phyloP scores from a whole-genome alignment of 257 asterid species.

The Solanum neorickii region DNA sequence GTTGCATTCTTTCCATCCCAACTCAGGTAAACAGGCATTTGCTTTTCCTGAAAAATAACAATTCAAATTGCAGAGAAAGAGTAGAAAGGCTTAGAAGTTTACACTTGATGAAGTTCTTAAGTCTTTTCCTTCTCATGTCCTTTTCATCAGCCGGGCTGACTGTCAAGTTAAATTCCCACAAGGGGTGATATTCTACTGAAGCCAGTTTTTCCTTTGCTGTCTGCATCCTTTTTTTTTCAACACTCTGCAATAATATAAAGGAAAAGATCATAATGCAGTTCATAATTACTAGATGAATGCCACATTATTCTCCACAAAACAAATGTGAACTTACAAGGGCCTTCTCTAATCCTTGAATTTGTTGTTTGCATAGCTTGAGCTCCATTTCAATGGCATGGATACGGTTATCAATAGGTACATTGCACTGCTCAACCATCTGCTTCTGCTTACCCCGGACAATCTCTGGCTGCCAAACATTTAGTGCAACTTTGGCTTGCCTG shows the following conservation, averaged over 20 bases:
- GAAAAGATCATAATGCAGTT: not conserved
- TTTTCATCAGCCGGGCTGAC: conserved; percentile 4
- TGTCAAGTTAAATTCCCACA: conserved; percentile 25
- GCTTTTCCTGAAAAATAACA: not conserved
- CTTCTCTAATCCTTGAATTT: conserved; percentile 42
- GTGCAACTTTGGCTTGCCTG: conserved; percentile 75
- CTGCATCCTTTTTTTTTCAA: conserved; percentile 38
- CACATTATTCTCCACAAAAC: not conserved
- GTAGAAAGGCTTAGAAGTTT: not conserved
- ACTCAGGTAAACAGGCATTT: not conserved
- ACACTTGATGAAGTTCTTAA: conserved; percentile 20
- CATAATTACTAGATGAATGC: not conserved
- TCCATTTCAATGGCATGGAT: conserved; percentile 75
- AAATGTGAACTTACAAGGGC: conserved; percentile 45
- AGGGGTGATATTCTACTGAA: conserved; percentile 68
- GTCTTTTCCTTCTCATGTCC: conserved; percentile 33
- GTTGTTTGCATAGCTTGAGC: conserved; percentile 76
- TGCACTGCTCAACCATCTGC: conserved; percentile 58
- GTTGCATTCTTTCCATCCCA: not conserved
- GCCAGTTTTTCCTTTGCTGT: conserved; percentile 51
- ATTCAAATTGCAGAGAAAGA: not conserved
- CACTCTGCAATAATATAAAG: conserved; percentile 37
- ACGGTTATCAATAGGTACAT: conserved; percentile 52
- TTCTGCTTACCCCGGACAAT: conserved; percentile 57
- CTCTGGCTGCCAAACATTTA: conserved; percentile 95